phyloP scores from a whole-genome alignment of 352 stramenopile species.

The Globisporangium radiosum region DNA sequence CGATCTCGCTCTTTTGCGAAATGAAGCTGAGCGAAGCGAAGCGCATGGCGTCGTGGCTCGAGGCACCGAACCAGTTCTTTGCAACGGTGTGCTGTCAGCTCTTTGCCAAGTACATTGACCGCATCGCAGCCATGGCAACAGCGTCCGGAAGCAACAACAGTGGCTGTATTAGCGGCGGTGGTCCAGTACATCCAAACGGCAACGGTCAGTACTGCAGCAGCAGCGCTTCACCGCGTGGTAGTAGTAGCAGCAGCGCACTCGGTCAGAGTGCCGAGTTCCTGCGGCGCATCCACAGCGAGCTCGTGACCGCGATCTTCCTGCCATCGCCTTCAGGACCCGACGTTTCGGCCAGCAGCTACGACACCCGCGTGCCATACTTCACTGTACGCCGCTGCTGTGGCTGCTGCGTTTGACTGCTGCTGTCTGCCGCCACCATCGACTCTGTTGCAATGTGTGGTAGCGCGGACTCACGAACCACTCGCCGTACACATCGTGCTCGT shows the following conservation, averaged over 20 bases:
- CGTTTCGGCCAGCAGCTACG: slow-evolving; percentile 13
- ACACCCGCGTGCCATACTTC: slow-evolving; percentile 52
- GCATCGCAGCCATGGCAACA: slow-evolving; percentile 8
- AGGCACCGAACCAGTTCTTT: slow-evolving; percentile 68
- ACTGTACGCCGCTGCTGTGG: slow-evolving; percentile 18
- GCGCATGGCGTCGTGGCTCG: slow-evolving; percentile 67
- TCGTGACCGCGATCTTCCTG: slow-evolving; percentile 51
- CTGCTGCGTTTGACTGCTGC: background rate
- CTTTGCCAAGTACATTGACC: slow-evolving; percentile 53
- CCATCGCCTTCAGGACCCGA: slow-evolving; percentile 9
- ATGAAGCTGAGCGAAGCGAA: slow-evolving; percentile 76
- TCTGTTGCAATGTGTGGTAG: background rate
- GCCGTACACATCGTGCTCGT: background rate
- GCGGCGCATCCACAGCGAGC: slow-evolving; percentile 38
- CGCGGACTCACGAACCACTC: too few species aligned
- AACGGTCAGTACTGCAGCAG: slow-evolving; percentile 6
- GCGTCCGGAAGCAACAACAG: slow-evolving; percentile 5
- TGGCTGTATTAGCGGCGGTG: background rate
- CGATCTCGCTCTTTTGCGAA: slow-evolving; percentile 67
- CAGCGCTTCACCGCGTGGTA: background rate
- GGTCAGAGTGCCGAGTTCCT: slow-evolving; percentile 44
- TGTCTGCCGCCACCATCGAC: background rate
- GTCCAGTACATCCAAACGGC: background rate
- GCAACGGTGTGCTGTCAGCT: slow-evolving; percentile 66
- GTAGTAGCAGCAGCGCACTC: background rate